phyloP scores from a whole-genome alignment of 805 yeast species.

The Wickerhamomyces sydowiorum region DNA sequence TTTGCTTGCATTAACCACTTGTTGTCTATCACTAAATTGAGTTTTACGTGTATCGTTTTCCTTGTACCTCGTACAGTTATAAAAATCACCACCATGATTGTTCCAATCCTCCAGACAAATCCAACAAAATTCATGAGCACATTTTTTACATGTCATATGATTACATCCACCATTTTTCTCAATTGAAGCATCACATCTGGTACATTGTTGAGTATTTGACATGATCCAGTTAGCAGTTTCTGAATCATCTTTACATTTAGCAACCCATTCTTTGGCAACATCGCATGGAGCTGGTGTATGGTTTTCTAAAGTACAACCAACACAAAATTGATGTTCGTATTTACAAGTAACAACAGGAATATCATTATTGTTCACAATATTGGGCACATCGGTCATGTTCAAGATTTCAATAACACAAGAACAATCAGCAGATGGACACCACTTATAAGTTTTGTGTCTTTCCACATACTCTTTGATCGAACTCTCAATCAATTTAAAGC shows the following conservation, averaged over 20 bases:
- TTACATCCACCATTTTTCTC: slow-evolving; percentile 97
- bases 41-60: slow-evolving; percentile 3
- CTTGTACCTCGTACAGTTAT: slow-evolving; percentile 57
- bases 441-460: slow-evolving; percentile 43
- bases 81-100: slow-evolving; percentile 56
- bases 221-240: slow-evolving; percentile 86
- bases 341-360: slow-evolving; percentile 70
- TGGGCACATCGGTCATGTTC: slow-evolving; percentile 8
- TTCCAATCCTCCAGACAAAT: slow-evolving; percentile 77
- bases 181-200: slow-evolving; percentile 70
- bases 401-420: slow-evolving; percentile 41
- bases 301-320: slow-evolving; percentile 64
- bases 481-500: slow-evolving; percentile 25
- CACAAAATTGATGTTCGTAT: slow-evolving; percentile 70
- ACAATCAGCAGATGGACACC: slow-evolving; percentile 90
- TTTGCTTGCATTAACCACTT: slow-evolving; percentile 36
- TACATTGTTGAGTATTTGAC: slow-evolving; percentile 81
- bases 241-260: slow-evolving; percentile 78
- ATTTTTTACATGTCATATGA: slow-evolving; percentile 86
- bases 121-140: slow-evolving; percentile 88
- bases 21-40: slow-evolving; percentile 26
- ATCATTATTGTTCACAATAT: slow-evolving; percentile 2
- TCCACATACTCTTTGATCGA: slow-evolving; percentile 47
- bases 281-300: slow-evolving; percentile 85
- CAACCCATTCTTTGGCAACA: slow-evolving; percentile 64